A percentile compares a stretch with the other conserved stretches of the same genome.
Evolutionary conservation across 208 protist species (phyloP).

Genomic region (Acanthamoeba quina): DNA sequence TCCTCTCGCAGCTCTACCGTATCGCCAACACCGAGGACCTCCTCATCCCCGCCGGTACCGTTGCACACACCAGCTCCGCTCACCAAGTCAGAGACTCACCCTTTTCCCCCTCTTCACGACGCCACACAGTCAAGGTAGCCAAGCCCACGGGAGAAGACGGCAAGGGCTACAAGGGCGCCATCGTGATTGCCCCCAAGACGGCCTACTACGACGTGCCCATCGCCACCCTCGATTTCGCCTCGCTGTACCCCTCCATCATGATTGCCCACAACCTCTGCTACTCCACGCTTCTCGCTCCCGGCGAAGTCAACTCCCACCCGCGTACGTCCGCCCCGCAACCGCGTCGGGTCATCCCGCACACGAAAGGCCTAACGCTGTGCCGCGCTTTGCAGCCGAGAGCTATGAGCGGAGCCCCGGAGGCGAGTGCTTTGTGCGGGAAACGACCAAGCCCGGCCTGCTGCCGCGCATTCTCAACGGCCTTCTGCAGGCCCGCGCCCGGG

Average conservation of each 20-base stretch:
- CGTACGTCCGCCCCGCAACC: not conserved
- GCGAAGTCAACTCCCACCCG: not conserved
- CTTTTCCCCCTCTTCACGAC: too few species aligned
- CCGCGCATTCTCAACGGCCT: constrained; percentile 94
- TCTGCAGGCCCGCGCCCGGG: constrained; percentile 93
- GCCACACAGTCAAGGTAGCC: constrained; percentile 38
- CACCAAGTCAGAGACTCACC: not conserved
- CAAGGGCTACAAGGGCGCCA: constrained; percentile 96
- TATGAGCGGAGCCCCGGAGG: constrained; percentile 33
- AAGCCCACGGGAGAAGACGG: constrained; percentile 26
- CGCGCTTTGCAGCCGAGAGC: not conserved
- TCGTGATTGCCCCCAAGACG: constrained; percentile 97
- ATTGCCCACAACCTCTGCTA: constrained; percentile 99
- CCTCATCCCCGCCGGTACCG: constrained; percentile 85
- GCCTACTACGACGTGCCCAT: constrained; percentile 97
- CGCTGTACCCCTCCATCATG: constrained; percentile 99
- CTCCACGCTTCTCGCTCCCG: constrained; percentile 90
- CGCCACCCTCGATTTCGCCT: constrained; percentile 99
- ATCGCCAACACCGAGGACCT: constrained; percentile 85
- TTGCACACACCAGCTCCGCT: not conserved
- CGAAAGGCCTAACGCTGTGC: not conserved
- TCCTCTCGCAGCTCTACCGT: constrained; percentile 94
- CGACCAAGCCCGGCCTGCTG: constrained; percentile 89
- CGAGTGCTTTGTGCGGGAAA: constrained; percentile 64
- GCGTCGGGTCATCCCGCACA: not conserved